Base-by-base conservation (phyloP, 2,329 filamentous ascomycete genomes). In the Xylariales sp. region DNA sequence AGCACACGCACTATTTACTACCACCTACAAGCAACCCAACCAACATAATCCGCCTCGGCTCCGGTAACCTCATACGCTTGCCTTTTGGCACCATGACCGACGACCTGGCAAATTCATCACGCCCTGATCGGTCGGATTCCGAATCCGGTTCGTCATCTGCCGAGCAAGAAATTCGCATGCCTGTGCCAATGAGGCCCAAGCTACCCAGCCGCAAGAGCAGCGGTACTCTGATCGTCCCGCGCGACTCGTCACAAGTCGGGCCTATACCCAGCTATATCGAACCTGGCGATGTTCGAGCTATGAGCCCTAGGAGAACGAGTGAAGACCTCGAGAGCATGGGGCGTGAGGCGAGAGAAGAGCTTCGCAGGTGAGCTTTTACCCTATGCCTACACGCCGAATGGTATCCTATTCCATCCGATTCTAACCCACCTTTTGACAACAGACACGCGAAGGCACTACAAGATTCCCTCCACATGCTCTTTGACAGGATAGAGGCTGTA, bases 401-500 rank as follows among this genome's bases (percentile, higher is more conserved):
- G n/a, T n/a, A n/a, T n/a, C n/a, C n/a, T n/a, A n/a, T n/a, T n/a
- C 20, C 8, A 14, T n/a, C 11, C 10, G 25, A 14, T 24, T 15
- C 32, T 12, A 37, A 38, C 33, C 30, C 37, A 40, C 33, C 23
- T 33, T 32, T 11, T 33, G 25, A 24, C 30, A 32, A 3, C 55
- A 95, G 90, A 60, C 89, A 96, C 66, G 90, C 91, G 42, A 88
- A 88, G 61, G 78, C 81, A 32, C 71, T 97, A 19, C 93, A 98
- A 63, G 87, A 89, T 38, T 95, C 88, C 19, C 78, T 98, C 23
- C 74, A 94, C 44, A 87, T 85, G 46, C 85, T 97, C 29, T 88
- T 95, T 49, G 88, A 95, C 63, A 85, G 89, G 36, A 94, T 97
- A 59, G 93, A 98, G 57, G 87, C 88, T 20, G 90, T 97, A 47